Percentiles rank a stretch among this genome's conserved stretches.
phyloP scores from a whole-genome alignment of 768 basidiomycete genomes.

The Clitopilus passeckerianus region DNA sequence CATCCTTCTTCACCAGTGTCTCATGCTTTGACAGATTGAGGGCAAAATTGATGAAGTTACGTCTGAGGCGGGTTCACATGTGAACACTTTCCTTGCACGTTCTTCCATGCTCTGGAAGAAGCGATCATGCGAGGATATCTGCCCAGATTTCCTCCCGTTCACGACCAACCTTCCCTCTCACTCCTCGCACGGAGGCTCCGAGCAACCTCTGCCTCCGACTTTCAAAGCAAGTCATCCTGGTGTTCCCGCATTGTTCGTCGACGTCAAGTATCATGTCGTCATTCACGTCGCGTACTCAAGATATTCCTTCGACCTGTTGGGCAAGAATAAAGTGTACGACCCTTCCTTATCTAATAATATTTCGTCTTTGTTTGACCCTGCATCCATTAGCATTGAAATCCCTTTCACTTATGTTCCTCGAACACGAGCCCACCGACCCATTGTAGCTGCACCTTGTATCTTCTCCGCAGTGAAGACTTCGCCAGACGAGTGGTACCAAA shows the following conservation, averaged over 20 bases:
- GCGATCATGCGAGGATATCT: constrained; percentile 6
- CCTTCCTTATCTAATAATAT: constrained; percentile 4
- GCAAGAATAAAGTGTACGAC: constrained; percentile 40
- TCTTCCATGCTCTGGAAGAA: constrained; percentile 29
- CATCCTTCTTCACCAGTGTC: neutral
- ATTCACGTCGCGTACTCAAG: constrained; percentile 26
- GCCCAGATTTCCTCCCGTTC: constrained; percentile 36
- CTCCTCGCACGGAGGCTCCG: constrained; percentile 30
- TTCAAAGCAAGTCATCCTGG: constrained; percentile 27
- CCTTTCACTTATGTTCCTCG: constrained; percentile 51
- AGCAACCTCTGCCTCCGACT: constrained; percentile 43
- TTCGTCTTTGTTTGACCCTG: neutral
- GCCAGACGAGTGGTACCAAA: constrained; percentile 67
- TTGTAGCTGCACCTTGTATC: constrained; percentile 42
- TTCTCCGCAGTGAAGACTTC: constrained; percentile 53
- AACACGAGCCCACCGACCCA: constrained; percentile 50
- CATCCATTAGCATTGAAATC: constrained; percentile 33
- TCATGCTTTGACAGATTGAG: constrained; percentile 26
- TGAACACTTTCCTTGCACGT: constrained; percentile 25
- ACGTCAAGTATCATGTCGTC: constrained; percentile 40
- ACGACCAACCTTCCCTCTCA: constrained; percentile 37
- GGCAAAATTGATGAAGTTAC: constrained; percentile 34
- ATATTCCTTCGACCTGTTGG: constrained; percentile 32
- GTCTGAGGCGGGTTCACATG: constrained; percentile 31
- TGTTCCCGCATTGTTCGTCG: constrained; percentile 31